phyloP scores from a whole-genome alignment of 306 rosid species.

The Quercus glauca region DNA sequence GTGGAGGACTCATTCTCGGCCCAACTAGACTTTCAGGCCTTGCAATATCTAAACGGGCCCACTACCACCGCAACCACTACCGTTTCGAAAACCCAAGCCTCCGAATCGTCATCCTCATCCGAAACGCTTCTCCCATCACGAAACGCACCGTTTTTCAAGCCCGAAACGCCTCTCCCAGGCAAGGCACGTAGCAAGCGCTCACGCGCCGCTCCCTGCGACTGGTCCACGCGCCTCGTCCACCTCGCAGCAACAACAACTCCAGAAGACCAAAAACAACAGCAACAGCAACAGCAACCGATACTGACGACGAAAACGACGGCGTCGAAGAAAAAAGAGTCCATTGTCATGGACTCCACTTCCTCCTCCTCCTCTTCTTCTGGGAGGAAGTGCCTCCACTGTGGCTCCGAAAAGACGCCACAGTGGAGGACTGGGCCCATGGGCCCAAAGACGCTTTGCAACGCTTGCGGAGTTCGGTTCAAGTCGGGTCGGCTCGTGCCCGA shows the following conservation, averaged over 20 bases:
- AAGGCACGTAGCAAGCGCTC: slow-evolving; percentile 96
- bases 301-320: slow-evolving; percentile 6
- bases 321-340: slow-evolving; percentile 39
- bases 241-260: slow-evolving; percentile 28
- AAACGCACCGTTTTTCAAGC: slow-evolving; percentile 53
- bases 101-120: slow-evolving; percentile 83
- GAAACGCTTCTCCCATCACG: slow-evolving; percentile 41
- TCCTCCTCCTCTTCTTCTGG: slow-evolving; percentile 4
- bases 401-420: slow-evolving; percentile 67
- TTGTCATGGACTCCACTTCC: slow-evolving; percentile 23
- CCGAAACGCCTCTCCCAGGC: slow-evolving; percentile 82
- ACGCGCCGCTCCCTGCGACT: slow-evolving; percentile 90
- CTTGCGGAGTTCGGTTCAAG: slow-evolving; percentile 70
- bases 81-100: slow-evolving; percentile 49
- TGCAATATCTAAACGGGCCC: slow-evolving; percentile 49
- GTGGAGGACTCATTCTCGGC: slow-evolving; percentile 89
- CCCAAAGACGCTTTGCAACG: slow-evolving; percentile 69
- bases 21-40: slow-evolving; percentile 64
- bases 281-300: neutral
- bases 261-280: neutral
- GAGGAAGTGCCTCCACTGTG: slow-evolving; percentile 64
- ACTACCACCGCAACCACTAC: neutral
- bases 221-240: slow-evolving; percentile 96
- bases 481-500: slow-evolving; percentile 68
- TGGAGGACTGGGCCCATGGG: slow-evolving; percentile 84